A percentile compares a stretch with the other conserved stretches of the same genome.
These are phyloP conservation scores for Sordariomycetes sp. DNA, from an alignment of 2,329 filamentous ascomycete species.

Conservation along the genomic window DNA sequence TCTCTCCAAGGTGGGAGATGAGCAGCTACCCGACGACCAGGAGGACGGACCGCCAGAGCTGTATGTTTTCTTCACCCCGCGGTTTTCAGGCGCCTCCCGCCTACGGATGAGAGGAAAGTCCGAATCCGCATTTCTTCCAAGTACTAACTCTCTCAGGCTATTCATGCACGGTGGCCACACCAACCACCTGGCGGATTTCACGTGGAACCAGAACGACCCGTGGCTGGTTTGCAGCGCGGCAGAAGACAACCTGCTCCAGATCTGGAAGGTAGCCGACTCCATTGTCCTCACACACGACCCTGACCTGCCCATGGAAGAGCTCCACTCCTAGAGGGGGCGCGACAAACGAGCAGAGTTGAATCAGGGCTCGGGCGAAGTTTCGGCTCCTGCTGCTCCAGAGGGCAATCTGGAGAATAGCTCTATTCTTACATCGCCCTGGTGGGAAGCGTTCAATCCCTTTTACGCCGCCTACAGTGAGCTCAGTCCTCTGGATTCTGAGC, in stretches of 20 bases:
- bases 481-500: background rate
- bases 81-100: background rate
- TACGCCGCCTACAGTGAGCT: background rate
- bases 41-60: slow-evolving; percentile 93
- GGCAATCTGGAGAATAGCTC: background rate
- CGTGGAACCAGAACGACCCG: slow-evolving; percentile 93
- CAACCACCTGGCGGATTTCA: slow-evolving; percentile 92
- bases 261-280: slow-evolving; percentile 79
- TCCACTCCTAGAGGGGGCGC: slow-evolving; percentile 43
- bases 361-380: background rate
- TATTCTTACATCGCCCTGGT: background rate
- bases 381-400: background rate
- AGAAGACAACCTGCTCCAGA: slow-evolving; percentile 92
- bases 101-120: background rate
- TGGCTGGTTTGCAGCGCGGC: slow-evolving; percentile 95
- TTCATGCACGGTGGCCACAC: slow-evolving; percentile 99
- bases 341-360: slow-evolving; percentile 10
- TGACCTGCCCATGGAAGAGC: slow-evolving; percentile 65
- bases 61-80: slow-evolving; percentile 42
- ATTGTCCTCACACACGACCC: slow-evolving; percentile 70
- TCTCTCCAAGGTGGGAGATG: slow-evolving; percentile 79
- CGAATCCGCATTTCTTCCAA: background rate
- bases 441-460: background rate
- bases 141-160: slow-evolving; percentile 39
- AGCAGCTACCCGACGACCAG: slow-evolving; percentile 88